phyloP scores from a whole-genome alignment of 345 rosid genomes.

The Dipteronia sinensis region DNA sequence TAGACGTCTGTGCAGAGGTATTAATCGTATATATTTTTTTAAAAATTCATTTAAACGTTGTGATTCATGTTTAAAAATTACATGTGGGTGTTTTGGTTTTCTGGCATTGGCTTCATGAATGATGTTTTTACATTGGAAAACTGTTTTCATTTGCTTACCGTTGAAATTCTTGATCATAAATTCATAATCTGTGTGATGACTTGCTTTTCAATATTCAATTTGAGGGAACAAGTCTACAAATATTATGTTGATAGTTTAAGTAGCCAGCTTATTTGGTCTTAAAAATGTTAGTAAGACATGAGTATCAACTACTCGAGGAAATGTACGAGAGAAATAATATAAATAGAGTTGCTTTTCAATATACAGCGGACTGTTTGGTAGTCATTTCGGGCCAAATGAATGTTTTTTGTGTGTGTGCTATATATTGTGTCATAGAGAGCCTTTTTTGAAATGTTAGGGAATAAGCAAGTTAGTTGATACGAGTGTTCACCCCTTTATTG shows the following conservation, averaged over 20 bases:
- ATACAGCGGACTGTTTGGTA: neutral
- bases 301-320: conserved; percentile 22
- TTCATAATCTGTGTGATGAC: neutral
- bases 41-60: neutral
- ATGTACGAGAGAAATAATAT: conserved; percentile 6
- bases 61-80: neutral
- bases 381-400: neutral
- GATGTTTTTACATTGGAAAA: neutral
- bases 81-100: neutral
- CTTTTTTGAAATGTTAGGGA: neutral
- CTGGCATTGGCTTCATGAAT: neutral
- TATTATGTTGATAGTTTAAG: neutral
- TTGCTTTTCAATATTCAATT: conserved; percentile 3
- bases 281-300: conserved; percentile 8
- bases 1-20: conserved; percentile 44
- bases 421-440: no score
- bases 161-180: conserved; percentile 2
- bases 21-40: no score
- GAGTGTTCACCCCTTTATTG: neutral
- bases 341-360: no score
- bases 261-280: neutral
- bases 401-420: neutral
- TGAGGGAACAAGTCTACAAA: neutral
- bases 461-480: neutral
- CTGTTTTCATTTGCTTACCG: neutral